Base-by-base conservation (phyloP, 1,139 yeast genomes). In the Magnusiomyces sp. region DNA sequence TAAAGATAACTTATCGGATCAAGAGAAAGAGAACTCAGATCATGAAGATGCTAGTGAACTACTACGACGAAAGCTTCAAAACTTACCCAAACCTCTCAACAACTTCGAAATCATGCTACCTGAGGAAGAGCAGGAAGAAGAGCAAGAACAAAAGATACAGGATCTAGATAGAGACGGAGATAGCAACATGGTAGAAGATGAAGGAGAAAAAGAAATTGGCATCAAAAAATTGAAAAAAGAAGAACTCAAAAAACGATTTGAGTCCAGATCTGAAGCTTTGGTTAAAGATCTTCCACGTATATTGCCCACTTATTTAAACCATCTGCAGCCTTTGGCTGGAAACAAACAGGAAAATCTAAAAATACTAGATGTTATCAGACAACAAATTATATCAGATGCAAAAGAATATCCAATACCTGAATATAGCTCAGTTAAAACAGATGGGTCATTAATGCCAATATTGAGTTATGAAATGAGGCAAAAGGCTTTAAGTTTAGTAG, bases 41-140 rank as follows among this genome's bases (percentile, higher is more conserved):
- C 62, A 2, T 40, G 50, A 16, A 46, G 32, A 43, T 17, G 56
- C 60, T 1, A 50, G 59, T 7, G 54, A 49, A 3, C 50, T 47
- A 5, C 42, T 68, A 14, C 58, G 62, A 27, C 50, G 56, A 5
- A 67, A 69, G 16, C 70, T 80, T 43, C 64, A 67, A 2, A 54
- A 59, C 1, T 62, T 81, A 10, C 84, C 87, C 0, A 66, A 68
- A 45, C 84, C 87, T 0, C 69, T 71, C 55, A 79, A 81, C 56
- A 82, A 80, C 52, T 79, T 76, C 58, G 84, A 81, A 51, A 64
- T 76, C n/a, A 66, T 69, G 5, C 61, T 69, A 1, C 69, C 71
- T 2, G 72, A 66, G 9, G 60, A 56, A 42, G 65, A 31, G 63
- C 62, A 36, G 64, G 59, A 4, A 58, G 60, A 56, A n/a, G 60